phyloP scores from a whole-genome alignment of 257 asterid genomes.

The Gentiana straminea region DNA sequence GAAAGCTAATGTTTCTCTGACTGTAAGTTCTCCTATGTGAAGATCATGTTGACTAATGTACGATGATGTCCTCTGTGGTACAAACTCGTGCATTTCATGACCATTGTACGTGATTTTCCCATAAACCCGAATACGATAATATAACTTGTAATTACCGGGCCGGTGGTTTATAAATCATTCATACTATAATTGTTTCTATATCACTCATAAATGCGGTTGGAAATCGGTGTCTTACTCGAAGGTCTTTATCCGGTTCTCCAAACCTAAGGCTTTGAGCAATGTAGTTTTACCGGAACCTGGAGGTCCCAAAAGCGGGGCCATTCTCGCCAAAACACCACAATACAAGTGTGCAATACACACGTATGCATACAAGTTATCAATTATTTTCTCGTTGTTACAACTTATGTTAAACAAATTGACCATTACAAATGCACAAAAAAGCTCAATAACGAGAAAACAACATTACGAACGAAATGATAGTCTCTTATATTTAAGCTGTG shows the following conservation, averaged over 20 bases:
- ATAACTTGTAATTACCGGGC: constrained; percentile 2
- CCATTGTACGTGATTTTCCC: constrained; percentile 7
- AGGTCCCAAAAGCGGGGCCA: constrained; percentile 79
- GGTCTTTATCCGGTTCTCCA: constrained; percentile 58
- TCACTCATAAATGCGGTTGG: neutral
- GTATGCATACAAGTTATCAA: too few species aligned
- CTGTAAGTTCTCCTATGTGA: constrained; percentile 7
- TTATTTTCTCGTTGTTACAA: too few species aligned
- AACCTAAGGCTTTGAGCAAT: constrained; percentile 72
- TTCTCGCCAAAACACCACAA: constrained; percentile 25
- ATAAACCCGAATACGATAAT: constrained; percentile 6
- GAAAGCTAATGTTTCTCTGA: constrained; percentile 4
- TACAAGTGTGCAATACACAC: neutral
- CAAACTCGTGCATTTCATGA: constrained; percentile 9
- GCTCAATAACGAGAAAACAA: too few species aligned
- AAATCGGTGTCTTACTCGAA: constrained; percentile 35
- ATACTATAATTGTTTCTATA: neutral
- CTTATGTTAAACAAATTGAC: too few species aligned
- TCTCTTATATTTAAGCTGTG: too few species aligned
- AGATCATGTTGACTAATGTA: constrained; percentile 6
- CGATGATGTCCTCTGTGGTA: constrained; percentile 4
- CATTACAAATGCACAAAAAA: too few species aligned
- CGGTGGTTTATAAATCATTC: too few species aligned
- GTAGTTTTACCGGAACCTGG: constrained; percentile 93
- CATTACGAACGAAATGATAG: too few species aligned